Base-by-base conservation (phyloP, 1,139 yeast species). In the Geotrichum carabidarum region DNA sequence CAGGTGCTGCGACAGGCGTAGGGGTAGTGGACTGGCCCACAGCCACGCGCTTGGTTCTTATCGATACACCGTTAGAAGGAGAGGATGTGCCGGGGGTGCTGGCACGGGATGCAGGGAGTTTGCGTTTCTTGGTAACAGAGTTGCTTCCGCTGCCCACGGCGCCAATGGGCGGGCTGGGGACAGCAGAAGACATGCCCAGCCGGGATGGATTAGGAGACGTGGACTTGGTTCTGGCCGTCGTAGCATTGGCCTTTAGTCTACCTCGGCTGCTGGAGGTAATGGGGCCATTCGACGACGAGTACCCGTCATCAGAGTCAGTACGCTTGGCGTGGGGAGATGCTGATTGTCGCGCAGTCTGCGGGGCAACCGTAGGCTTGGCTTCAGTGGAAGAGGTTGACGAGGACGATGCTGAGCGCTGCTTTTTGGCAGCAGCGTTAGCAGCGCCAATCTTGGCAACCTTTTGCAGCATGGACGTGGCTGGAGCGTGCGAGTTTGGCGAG, bases 401-500 rank as follows among this genome's bases (percentile, higher is more conserved):
- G 11, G 40, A 22, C 2, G 51, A 48, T 11, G 51, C 17, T n/a
- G 51, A 48, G 12, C 51, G 37, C 22, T 38, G 40, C 32, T 51
- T 51, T 11, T 43, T 36, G 27, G 27, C 27, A 22, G 43, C 7
- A 14, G 36, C 34, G 9, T 34, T 46, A 30, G 48, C 6, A 22
- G 48, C 12, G 11, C 51, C 51, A 15, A 48, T 38, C 18, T 48
- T 48, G 12, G 51, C 40, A 7, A 42, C 46, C 37, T 47, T 52
- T 32, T 52, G 51, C 12, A 47, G 42, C 49, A 44, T 52, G 17
- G 51, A 37, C 8, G 44, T 37, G n/a, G 51, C 15, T 14, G 46
- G 27, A 35, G 17, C 15, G n/a, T 11, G 15, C 34, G 11, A 15
- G 35, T 8, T 37, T 18, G 5, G 44, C 34, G 30, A 43, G 27